Percentiles rank a stretch among this genome's conserved stretches.
phyloP scores from a whole-genome alignment of 345 rosid species.

The Populus deltoides region DNA sequence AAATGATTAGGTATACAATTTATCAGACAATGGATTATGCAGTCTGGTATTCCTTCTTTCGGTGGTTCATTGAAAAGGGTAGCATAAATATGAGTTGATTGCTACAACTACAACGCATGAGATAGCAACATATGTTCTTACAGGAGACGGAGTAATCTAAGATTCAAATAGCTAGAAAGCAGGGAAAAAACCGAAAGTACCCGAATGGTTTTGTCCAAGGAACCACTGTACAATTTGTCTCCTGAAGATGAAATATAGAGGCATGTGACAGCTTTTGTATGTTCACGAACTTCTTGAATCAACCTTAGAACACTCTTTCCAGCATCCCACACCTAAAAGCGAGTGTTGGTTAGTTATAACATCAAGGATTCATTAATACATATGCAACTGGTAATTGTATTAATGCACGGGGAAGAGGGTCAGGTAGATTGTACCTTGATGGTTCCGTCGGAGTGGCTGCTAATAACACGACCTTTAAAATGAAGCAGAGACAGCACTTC shows the following conservation, averaged over 20 bases:
- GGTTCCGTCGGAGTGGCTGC: conserved; percentile 72
- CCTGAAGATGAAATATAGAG: conserved; percentile 46
- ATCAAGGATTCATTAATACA: not conserved
- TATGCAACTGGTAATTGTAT: conserved; percentile 2
- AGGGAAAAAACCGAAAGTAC: conserved; percentile 16
- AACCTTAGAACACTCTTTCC: conserved; percentile 44
- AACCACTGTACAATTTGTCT: conserved; percentile 59
- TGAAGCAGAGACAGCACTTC: conserved; percentile 51
- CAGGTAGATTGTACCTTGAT: conserved; percentile 44
- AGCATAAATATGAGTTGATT: not conserved
- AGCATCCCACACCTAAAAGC: conserved; percentile 50
- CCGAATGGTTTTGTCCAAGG: conserved; percentile 62
- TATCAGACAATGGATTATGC: no score
- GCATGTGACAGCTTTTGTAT: conserved; percentile 58
- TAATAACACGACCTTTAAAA: conserved; percentile 43
- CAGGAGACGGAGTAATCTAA: not conserved
- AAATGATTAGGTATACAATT: not conserved
- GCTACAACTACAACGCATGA: not conserved
- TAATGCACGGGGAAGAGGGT: not conserved
- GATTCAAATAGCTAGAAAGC: conserved; percentile 8
- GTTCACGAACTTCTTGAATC: conserved; percentile 54
- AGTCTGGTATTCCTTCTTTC: no score
- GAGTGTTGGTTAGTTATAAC: not conserved
- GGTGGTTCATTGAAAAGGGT: no score
- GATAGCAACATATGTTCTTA: not conserved